A percentile compares a stretch with the other conserved stretches of the same genome.
Evolutionary conservation across 352 stramenopile genomes (phyloP).

Genomic region (Thalassiosira pacifica): DNA sequence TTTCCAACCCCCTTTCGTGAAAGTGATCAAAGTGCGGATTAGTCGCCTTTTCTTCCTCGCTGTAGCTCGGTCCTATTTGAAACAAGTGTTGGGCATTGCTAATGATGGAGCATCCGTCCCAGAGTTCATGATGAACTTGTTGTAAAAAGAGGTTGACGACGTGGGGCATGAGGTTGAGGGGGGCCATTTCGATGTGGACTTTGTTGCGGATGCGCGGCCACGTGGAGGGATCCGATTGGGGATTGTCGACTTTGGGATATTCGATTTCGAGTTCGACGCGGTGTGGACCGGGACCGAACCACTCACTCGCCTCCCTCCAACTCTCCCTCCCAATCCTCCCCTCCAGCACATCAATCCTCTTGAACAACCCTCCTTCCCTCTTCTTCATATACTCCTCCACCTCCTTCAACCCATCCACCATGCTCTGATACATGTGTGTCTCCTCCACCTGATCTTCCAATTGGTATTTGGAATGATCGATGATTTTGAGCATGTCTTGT

Average conservation of each 20-base stretch:
- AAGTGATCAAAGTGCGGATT: constrained; percentile 59
- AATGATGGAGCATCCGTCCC: constrained; percentile 75
- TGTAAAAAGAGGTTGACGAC: constrained; percentile 85
- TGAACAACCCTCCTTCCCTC: constrained; percentile 50
- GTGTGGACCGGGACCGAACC: constrained; percentile 82
- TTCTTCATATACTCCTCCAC: constrained; percentile 51
- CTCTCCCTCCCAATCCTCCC: constrained; percentile 40
- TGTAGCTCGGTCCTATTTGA: constrained; percentile 65
- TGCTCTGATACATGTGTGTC: constrained; percentile 33
- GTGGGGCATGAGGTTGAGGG: constrained; percentile 80
- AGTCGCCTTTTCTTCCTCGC: constrained; percentile 21
- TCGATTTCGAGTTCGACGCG: constrained; percentile 71
- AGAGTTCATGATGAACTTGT: constrained; percentile 84
- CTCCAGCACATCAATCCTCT: constrained; percentile 42
- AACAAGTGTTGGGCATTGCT: constrained; percentile 81
- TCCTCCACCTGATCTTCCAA: constrained; percentile 32
- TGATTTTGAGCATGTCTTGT: constrained; percentile 14
- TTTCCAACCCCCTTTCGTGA: constrained; percentile 56
- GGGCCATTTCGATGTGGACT: constrained; percentile 81
- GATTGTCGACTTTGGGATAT: constrained; percentile 40
- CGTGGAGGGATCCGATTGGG: not conserved
- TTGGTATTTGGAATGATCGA: constrained; percentile 23
- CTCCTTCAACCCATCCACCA: constrained; percentile 47
- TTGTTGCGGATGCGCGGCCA: constrained; percentile 38
- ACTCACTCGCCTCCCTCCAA: constrained; percentile 58